Evolutionary conservation across 2,329 filamentous ascomycete species (phyloP), one percentile per base, ranked within the genome.

Genomic region (Ascochyta koolunga): DNA sequence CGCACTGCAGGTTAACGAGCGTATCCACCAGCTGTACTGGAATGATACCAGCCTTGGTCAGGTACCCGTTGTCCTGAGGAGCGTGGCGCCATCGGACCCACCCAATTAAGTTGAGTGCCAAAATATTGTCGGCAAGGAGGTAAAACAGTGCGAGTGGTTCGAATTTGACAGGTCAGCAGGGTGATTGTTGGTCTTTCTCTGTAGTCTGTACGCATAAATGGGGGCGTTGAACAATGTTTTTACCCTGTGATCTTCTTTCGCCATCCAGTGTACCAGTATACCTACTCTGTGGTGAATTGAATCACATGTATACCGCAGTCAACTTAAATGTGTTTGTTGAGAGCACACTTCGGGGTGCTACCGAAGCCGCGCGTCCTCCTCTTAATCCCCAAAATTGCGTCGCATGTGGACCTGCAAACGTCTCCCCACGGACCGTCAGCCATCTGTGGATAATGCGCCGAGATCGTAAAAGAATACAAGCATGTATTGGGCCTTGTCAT

Each of bases 31-130:
- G 2, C 18, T 68, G 18, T 66, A 67, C 21, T 68, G 64, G 66
- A 67, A 68, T 18, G 60, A 64, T 16, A 64, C 62, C 3, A 59
- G 51, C 13, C n/a, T 43, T 2, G 62, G 62, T 6, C 61, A 67
- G 46, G 38, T 59, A 16, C 61, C 58, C 3, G 25, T 68, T 19
- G 48, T 51, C 3, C 40, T 68, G 45, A 62, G 64, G 39, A 62
- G 46, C 32, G 32, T 60, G n/a, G 50, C 54, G 10, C 64, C 64
- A 7, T 61, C 64, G 3, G 60, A 54, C 43, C 60, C 58, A 11
- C 31, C 49, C 32, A 25, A 41, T 15, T 33, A 51, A 42, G 31
- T 15, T 33, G n/a, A 22, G 19, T 31, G 22, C n/a, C n/a, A 11
- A 21, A 19, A 29, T 16, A 29, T 15, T 27, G 19, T 15, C 31